phyloP scores from a whole-genome alignment of 768 basidiomycete species.

The Lactarius vividus region DNA sequence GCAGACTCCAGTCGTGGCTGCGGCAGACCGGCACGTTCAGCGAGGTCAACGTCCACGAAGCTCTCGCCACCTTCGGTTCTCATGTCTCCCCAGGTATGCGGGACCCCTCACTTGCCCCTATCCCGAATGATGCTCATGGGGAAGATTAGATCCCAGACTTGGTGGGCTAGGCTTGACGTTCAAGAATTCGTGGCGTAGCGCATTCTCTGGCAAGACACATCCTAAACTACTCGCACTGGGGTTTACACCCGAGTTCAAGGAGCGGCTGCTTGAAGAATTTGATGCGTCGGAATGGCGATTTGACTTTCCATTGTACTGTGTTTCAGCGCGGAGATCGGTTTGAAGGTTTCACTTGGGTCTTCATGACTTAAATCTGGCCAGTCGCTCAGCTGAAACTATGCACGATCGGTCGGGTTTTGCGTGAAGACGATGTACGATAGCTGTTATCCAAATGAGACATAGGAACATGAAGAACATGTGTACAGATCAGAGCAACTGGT shows the following conservation, averaged over 20 bases:
- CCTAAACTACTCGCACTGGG: constrained; percentile 5
- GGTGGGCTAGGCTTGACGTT: neutral
- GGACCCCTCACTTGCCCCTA: neutral
- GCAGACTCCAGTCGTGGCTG: constrained; percentile 7
- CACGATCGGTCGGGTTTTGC: neutral
- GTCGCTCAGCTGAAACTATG: neutral
- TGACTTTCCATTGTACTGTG: neutral
- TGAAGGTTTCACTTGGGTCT: neutral
- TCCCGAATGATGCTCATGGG: neutral
- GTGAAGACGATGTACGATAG: neutral
- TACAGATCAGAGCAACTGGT: constrained; percentile 3
- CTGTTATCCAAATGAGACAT: constrained; percentile 1
- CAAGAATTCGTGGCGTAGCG: neutral
- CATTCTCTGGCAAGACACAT: neutral
- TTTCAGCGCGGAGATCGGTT: constrained; percentile 16
- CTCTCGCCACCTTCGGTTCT: neutral
- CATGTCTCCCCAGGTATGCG: neutral
- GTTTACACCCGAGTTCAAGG: constrained; percentile 14
- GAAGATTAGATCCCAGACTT: constrained; percentile 2
- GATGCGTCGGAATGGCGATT: constrained; percentile 8
- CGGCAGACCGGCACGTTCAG: constrained; percentile 3
- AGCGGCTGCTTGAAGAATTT: neutral
- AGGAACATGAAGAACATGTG: neutral
- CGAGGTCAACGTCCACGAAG: constrained; percentile 20
- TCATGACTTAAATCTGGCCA: neutral